phyloP scores from a whole-genome alignment of 257 asterid species.

The Solanum bulbocastanum region DNA sequence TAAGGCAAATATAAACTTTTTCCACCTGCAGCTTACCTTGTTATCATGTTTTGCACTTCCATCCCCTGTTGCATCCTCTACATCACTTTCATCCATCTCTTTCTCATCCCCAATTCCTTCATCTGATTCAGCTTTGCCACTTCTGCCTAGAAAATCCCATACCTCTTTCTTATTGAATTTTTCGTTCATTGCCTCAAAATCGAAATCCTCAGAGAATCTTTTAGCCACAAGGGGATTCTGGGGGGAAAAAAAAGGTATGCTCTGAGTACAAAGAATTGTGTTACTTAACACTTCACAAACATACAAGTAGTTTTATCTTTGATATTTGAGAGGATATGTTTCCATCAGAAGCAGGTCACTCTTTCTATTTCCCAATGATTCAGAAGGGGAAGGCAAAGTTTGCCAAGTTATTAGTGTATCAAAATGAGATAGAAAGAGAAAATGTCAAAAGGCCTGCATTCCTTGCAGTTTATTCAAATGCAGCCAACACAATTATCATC shows the following conservation, averaged over 20 bases:
- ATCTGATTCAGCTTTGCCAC: constrained; percentile 7
- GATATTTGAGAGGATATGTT: not conserved
- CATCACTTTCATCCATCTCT: not conserved
- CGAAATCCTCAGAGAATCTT: constrained; percentile 16
- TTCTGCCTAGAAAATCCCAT: constrained; percentile 18
- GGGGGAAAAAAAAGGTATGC: not conserved
- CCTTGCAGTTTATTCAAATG: not conserved
- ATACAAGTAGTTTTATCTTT: not conserved
- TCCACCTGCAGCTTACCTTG: constrained; percentile 1
- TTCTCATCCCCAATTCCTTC: not conserved
- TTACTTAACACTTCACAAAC: not conserved
- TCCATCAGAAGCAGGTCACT: not conserved
- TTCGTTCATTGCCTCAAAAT: constrained; percentile 27
- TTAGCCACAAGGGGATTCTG: constrained; percentile 5
- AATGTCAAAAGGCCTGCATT: not conserved
- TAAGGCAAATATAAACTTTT: not conserved
- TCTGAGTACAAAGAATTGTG: not conserved
- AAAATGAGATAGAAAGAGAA: not conserved
- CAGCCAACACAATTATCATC: not conserved
- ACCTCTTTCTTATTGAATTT: constrained; percentile 26
- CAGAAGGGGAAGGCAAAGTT: not conserved
- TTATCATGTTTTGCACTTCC: not conserved
- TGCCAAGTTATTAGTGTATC: not conserved
- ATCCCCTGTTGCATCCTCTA: not conserved
- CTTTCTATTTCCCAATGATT: not conserved